Conservation (phyloP, 148 eudicot genomes). For the Vaccinium corymbosum region DNA sequence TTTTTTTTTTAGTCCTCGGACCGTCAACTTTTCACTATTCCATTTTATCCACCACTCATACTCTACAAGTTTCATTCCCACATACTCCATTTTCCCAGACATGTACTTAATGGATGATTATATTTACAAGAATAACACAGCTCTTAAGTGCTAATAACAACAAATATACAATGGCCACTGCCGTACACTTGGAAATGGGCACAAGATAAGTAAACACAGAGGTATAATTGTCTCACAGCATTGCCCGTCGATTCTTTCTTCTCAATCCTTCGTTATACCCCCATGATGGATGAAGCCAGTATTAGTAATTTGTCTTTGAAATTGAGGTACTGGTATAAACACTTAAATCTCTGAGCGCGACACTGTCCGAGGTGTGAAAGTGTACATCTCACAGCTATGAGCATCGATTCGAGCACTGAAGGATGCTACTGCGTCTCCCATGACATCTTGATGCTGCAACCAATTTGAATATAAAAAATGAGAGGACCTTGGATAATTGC, state of each 20-base stretch:
- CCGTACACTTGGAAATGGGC: not conserved
- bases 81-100: not conserved
- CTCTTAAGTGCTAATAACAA: not conserved
- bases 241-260: not conserved
- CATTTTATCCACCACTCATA: not conserved
- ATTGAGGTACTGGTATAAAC: not conserved
- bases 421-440: conserved; percentile 42
- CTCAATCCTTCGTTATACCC: not conserved
- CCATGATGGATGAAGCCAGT: not conserved
- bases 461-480: not conserved
- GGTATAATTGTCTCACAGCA: not conserved
- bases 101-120: not conserved
- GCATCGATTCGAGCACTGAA: conserved; percentile 56
- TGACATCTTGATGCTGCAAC: conserved; percentile 61
- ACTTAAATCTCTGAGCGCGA: conserved; percentile 25
- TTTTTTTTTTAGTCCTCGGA: too few species aligned
- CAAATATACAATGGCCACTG: not conserved
- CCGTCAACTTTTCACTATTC: not conserved
- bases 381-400: conserved; percentile 74
- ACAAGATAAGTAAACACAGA: not conserved
- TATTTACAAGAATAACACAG: not conserved
- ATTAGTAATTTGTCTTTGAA: not conserved
- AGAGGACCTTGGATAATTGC: not conserved
- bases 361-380: conserved; percentile 51
- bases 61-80: not conserved